Base-by-base conservation (phyloP, 2,329 filamentous ascomycete genomes). In the Apiospora rasikravindrae region DNA sequence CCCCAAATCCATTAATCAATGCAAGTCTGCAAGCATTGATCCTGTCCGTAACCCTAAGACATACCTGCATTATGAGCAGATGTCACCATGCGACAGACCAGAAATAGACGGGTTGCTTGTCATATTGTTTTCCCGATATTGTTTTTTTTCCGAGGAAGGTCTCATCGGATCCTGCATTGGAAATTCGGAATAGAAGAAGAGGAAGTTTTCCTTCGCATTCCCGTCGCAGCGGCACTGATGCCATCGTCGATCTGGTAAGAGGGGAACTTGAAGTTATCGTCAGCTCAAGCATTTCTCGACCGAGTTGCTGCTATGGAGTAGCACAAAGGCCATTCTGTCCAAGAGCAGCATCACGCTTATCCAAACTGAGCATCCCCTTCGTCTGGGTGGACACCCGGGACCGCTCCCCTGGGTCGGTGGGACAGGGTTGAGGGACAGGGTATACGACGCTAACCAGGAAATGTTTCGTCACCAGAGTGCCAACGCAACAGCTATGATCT, bases 381-480 rank as follows among this genome's bases (percentile, higher is more conserved):
- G 29, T 37, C 67, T 22, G 47, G 45, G 40, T 49, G 45, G 67
- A 37, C 67, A 69, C 45, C 26, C 68, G 22, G 45, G 33, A 69
- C 68, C 68, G 37, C 6, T 57, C 33, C 33, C 8, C 47, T 51
- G 68, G 68, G 68, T 69, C 68, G 68, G 33, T 69, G 16, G 47
- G 33, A 51, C 68, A 49, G 47, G 68, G 68, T 57, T 42, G 68
- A 19, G 19, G 29, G 14, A 42, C 68, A 57, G 44, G 67, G 67
- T 19, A 37, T 69, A 69, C 26, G 24, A 33, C 67, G 29, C 45
- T 51, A 69, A 69, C 51, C 72, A 37, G 61, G 37, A 57, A 76
- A 75, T 73, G 73, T 73, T 76, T 76, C 75, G 75, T 76, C 74
- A 76, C 72, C 64, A 74, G 74, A 71, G 71, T 77, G 74, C 75